Conservation (phyloP, 1,139 yeast genomes). For the Zygotorulaspora mrakii region DNA sequence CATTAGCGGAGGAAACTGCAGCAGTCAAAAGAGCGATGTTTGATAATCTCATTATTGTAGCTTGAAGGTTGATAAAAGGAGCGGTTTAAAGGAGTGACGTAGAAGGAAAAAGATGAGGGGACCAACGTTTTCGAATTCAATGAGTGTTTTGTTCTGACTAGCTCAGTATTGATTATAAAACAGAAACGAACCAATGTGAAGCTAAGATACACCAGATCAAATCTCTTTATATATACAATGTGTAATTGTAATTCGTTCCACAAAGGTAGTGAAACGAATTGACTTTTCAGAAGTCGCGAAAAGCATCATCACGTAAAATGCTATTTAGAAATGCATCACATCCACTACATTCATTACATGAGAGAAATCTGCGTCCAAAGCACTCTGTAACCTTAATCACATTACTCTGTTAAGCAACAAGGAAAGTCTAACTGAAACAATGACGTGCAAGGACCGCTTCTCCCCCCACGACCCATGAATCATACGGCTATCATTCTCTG, state of each 20-base stretch:
- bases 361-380: neutral
- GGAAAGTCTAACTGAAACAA: neutral
- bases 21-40: conserved; percentile 34
- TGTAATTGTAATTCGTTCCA: neutral
- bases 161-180: neutral
- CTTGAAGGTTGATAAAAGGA: conserved; percentile 5
- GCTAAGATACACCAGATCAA: too few species aligned
- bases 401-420: conserved; percentile 1
- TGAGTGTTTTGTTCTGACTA: too few species aligned
- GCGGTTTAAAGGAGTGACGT: conserved; percentile 3
- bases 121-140: too few species aligned
- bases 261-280: neutral
- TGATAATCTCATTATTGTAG: conserved; percentile 26
- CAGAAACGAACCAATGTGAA: too few species aligned
- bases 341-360: neutral
- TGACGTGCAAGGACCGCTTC: neutral
- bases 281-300: conserved; percentile 1
- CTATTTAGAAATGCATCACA: neutral
- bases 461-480: too few species aligned
- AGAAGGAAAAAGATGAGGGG: too few species aligned
- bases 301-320: neutral
- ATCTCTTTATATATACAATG: neutral
- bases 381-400: neutral
- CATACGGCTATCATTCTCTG: too few species aligned
- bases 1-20: conserved; percentile 37